Evolutionary conservation across 1,139 yeast genomes (phyloP), one percentile per base, ranked within the genome.

Genomic region (Casaregolazyma suthepensis): DNA sequence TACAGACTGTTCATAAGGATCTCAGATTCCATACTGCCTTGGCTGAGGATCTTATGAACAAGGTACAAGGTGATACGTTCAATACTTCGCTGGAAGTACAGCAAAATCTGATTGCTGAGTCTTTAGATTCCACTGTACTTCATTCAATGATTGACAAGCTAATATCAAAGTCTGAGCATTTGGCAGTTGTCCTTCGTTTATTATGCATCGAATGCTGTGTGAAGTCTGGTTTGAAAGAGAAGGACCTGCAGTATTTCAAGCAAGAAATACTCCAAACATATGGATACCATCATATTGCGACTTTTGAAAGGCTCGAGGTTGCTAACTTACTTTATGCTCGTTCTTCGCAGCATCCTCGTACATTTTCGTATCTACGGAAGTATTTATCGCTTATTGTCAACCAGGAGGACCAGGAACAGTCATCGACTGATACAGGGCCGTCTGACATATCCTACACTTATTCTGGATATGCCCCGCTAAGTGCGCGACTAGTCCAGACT

Each of bases 1-100:
- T 91, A 49, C 91, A 90, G 53, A 70, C 77, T 15, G 77, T 81
- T 50, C 96, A 90, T 64, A 83, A 79, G 46, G 73, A 81, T 57
- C 77, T 93, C 35, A 81, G 87, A 55, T 80, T 82, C 56, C 96
- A 90, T 65, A 90, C 97, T 0, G 72, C 73, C 3, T 71, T 93
- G 23, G 87, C 96, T 2, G 96, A 90, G 61, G 75, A 74, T 22
- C 75, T 89, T 1, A 73, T 91, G 66, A 69, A 73, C 13, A 71
- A 72, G 42, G 83, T 88, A 10, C 78, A 77, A 43, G 65, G 69
- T 2, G 73, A 70, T 37, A 71, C 74, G 42, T 83, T 83, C 66
- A 82, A 83, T 59, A 72, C 74, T 26, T 75, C 79, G 56, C 70
- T 90, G 19, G 85, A 82, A 55, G 74, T 89, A 48, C 94, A 90